phyloP scores from a whole-genome alignment of 768 basidiomycete species.

The Coprinellus micaceus region DNA sequence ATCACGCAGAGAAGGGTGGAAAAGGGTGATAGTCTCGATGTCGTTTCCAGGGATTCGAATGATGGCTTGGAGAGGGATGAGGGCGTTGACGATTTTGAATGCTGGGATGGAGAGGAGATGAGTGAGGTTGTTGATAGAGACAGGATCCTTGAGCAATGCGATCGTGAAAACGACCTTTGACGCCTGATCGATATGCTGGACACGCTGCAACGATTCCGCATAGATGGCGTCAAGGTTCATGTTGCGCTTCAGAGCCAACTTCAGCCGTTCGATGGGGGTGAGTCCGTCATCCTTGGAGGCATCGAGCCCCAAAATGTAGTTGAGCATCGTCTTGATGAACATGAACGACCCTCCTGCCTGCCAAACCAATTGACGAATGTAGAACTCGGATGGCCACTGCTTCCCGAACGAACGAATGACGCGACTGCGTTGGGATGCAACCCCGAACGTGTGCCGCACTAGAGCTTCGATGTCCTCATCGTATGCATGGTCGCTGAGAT shows the following conservation, averaged over 20 bases:
- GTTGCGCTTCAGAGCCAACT: background rate
- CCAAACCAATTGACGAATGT: background rate
- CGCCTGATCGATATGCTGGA: background rate
- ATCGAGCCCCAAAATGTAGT: background rate
- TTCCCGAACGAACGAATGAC: background rate
- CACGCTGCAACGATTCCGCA: background rate
- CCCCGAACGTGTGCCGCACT: background rate
- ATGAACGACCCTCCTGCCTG: background rate
- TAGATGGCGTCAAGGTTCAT: background rate
- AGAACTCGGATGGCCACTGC: background rate
- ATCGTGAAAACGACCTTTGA: background rate
- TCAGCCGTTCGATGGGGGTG: background rate
- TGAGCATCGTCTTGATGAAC: background rate
- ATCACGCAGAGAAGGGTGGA: background rate
- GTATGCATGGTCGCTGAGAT: background rate
- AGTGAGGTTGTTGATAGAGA: background rate
- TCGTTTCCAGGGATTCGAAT: background rate
- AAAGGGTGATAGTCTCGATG: background rate
- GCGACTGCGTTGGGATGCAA: background rate
- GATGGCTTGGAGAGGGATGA: background rate
- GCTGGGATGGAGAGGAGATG: background rate
- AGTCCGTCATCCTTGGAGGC: background rate
- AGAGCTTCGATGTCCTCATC: background rate
- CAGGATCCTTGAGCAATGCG: background rate
- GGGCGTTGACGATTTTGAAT: background rate